Evolutionary conservation across 129 eudicot species (phyloP).

Genomic region (Cynara cardunculus): DNA sequence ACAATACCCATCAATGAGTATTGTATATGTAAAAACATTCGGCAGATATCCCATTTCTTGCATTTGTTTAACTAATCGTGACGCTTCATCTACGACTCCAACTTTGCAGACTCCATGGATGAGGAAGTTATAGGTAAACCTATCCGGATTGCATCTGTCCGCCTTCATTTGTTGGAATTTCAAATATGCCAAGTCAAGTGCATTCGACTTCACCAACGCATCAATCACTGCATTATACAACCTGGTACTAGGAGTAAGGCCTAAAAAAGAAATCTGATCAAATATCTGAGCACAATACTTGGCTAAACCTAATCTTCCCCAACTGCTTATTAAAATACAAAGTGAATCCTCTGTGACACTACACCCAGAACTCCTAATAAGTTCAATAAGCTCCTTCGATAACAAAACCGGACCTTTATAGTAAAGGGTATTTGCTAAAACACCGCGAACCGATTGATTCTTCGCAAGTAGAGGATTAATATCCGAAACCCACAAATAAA

Average conservation of each 20-base stretch:
- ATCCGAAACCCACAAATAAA: constrained; percentile 80
- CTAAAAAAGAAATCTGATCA: constrained; percentile 75
- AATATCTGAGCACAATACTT: constrained; percentile 75
- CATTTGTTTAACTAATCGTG: constrained; percentile 79
- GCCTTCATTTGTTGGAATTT: constrained; percentile 92
- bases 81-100: constrained; percentile 91
- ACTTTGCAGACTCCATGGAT: constrained; percentile 90
- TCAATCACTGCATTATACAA: constrained; percentile 85
- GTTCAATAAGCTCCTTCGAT: constrained; percentile 51
- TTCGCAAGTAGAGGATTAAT: constrained; percentile 38
- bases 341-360: constrained; percentile 59
- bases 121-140: constrained; percentile 85
- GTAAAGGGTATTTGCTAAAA: constrained; percentile 53
- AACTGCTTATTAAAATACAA: constrained; percentile 73
- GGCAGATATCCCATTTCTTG: constrained; percentile 54
- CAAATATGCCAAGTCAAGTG: constrained; percentile 86
- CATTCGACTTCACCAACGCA: constrained; percentile 79
- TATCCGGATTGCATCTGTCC: constrained; percentile 72
- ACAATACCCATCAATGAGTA: constrained; percentile 81
- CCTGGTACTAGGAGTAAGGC: constrained; percentile 66
- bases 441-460: constrained; percentile 52
- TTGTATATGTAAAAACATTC: constrained; percentile 85
- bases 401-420: constrained; percentile 83
- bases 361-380: constrained; percentile 54
- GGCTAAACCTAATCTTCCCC: constrained; percentile 96